Evolutionary conservation across 148 eudicot genomes (phyloP), one percentile per base, ranked within the genome.

Genomic region (Vaccinium vitisidaea): DNA sequence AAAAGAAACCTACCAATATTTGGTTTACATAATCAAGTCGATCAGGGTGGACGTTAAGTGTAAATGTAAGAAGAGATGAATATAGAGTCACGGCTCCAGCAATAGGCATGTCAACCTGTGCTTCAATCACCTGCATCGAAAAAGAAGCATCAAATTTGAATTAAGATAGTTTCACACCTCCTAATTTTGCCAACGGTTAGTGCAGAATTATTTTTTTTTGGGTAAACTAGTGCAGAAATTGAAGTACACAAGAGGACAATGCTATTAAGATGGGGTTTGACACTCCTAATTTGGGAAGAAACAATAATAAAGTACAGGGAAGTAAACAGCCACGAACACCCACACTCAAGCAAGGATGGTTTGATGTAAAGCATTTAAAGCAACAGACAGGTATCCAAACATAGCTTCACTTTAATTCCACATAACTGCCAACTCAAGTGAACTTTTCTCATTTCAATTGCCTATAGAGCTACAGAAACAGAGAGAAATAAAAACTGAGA

Each of bases 1-100:
- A 87, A 84, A 80, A 48, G 80, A 83, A 83, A 86, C 95, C 78
- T 90, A 95, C 99, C 98, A 97, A 87, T 89, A 97, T 95, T 90
- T 94, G 98, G 91, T 97, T 98, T 52, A 97, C 98, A 82, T 95
- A 97, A 92, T 97, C 99, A 86, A 97, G 98, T 77, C 99, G 93
- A 39, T 97, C 98, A 43, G 98, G 95, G 79, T 97, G 98, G 58
- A 97, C 98, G 80, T 97, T 96, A 82, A 97, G 90, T 56, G 98
- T 93, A 88, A 97, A 97, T 83, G 95, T 97, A 83, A 95, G 94
- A 27, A 97, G 98, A 82, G 99, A 97, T 53, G 98, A 92, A 86
- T 97, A 94, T 84, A 97, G 87, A 83, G 99, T 92, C 82, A 94
- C 96, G 87, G 90, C 96, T 84, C 98, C 99, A 82, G 82, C 87